These are phyloP conservation scores for Talaromyces piceae DNA, from an alignment of 2,329 filamentous ascomycete species.

Conservation along the genomic window DNA sequence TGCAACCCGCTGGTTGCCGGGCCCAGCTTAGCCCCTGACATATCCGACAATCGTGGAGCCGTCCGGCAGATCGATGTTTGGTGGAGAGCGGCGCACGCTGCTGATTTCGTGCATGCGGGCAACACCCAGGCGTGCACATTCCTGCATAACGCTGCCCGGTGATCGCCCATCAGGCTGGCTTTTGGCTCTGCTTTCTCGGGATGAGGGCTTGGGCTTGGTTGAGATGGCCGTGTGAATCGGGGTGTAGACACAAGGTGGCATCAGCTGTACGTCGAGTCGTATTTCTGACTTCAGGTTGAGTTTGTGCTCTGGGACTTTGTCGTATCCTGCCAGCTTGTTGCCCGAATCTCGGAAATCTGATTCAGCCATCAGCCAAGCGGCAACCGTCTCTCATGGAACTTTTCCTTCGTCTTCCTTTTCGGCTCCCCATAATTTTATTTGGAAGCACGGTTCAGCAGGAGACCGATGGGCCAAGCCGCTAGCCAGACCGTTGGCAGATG, in stretches of 20 bases:
- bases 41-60: neutral
- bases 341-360: neutral
- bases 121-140: neutral
- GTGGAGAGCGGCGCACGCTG: neutral
- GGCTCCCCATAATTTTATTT: neutral
- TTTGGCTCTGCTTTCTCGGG: no score
- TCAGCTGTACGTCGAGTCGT: neutral
- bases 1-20: neutral
- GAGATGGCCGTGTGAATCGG: neutral
- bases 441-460: neutral
- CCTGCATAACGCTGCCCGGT: neutral
- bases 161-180: neutral
- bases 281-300: neutral
- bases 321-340: neutral
- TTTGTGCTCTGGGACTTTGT: neutral
- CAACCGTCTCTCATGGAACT: neutral
- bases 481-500: neutral
- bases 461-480: neutral
- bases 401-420: neutral
- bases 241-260: neutral
- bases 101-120: neutral
- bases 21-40: neutral
- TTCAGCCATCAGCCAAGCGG: neutral
- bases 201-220: no score
- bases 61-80: neutral